phyloP scores from a whole-genome alignment of 306 rosid genomes.

The Alnus rubra region DNA sequence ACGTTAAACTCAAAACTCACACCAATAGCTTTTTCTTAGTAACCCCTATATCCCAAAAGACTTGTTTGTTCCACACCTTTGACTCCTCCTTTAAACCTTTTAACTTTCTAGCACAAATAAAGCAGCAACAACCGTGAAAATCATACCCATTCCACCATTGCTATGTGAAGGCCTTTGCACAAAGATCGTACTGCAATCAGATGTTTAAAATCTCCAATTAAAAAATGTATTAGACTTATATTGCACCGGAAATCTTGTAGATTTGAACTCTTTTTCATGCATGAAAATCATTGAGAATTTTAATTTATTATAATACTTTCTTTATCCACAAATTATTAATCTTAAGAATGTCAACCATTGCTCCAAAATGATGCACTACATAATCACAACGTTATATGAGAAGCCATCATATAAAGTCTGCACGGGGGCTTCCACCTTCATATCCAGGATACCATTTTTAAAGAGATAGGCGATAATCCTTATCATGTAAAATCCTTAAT shows the following conservation, averaged over 20 bases:
- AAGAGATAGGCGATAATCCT: not conserved
- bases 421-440: not conserved
- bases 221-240: no score
- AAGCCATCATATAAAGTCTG: not conserved
- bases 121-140: not conserved
- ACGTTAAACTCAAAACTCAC: not conserved
- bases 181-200: no score
- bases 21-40: not conserved
- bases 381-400: not conserved
- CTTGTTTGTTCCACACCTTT: not conserved
- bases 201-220: no score
- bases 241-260: no score
- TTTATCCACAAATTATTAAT: no score
- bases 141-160: not conserved
- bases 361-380: not conserved
- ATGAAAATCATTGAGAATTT: no score
- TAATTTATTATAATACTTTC: no score
- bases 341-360: no score
- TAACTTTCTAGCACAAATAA: not conserved
- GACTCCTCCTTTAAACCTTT: not conserved
- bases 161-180: not conserved
- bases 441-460: not conserved
- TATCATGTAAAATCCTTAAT: not conserved
- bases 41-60: not conserved
- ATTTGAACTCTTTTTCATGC: no score